Evolutionary conservation across 1,284 basidiomycete genomes (phyloP).

Genomic region (Hortiboletus rubellus): DNA sequence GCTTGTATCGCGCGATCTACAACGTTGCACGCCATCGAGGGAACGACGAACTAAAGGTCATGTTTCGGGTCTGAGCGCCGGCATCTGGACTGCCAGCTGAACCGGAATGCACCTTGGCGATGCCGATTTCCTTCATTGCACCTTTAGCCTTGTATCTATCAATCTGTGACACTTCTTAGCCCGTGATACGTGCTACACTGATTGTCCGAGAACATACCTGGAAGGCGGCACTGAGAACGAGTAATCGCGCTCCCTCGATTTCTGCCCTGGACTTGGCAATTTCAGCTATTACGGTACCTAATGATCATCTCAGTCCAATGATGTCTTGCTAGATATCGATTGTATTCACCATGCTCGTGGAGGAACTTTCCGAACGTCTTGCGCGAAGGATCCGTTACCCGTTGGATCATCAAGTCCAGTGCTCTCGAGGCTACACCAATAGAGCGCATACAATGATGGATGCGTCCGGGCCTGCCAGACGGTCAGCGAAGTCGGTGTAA

Average conservation of each 20-base stretch:
- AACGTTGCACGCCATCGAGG: conserved; percentile 82
- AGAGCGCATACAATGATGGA: conserved; percentile 98
- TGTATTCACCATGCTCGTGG: conserved; percentile 77
- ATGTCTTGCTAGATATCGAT: neutral
- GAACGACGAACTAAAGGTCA: conserved; percentile 78
- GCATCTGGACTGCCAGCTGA: too few species aligned
- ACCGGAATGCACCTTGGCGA: conserved; percentile 73
- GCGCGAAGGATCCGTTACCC: conserved; percentile 88
- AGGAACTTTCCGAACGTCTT: conserved; percentile 95
- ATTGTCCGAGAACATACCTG: conserved; percentile 49
- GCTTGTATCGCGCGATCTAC: conserved; percentile 95
- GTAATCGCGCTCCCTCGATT: conserved; percentile 83
- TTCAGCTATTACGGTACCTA: conserved; percentile 86
- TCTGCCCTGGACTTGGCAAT: conserved; percentile 93
- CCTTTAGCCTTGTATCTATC: conserved; percentile 91
- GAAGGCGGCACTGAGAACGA: conserved; percentile 92
- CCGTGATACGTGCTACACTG: neutral
- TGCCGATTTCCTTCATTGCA: conserved; percentile 95
- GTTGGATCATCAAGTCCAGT: conserved; percentile 84
- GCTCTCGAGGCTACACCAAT: conserved; percentile 88
- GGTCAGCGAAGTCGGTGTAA: neutral
- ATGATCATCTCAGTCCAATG: conserved; percentile 4
- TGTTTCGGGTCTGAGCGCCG: conserved; percentile 6
- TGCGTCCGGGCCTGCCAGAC: conserved; percentile 77
- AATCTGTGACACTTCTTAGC: conserved; percentile 57